A percentile compares a stretch with the other conserved stretches of the same genome.
Evolutionary conservation across 805 yeast species (phyloP).

Genomic region (Kazachstania kunashirensis): DNA sequence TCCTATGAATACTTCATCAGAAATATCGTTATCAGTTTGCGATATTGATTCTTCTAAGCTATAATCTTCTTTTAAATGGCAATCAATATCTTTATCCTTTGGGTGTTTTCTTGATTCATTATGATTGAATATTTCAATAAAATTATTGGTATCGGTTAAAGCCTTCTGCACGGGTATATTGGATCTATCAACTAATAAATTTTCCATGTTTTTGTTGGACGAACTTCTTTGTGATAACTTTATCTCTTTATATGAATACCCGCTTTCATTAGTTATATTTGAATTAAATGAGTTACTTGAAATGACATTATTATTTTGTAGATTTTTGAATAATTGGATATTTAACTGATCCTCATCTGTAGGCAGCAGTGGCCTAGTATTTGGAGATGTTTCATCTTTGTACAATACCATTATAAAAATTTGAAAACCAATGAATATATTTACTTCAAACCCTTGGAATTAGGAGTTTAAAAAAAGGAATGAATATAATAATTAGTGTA

Average conservation of each 20-base stretch:
- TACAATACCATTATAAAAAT: constrained; percentile 1
- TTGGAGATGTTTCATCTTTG: constrained; percentile 1
- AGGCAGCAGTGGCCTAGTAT: constrained; percentile 23
- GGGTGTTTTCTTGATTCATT: neutral
- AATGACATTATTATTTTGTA: neutral
- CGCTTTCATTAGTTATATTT: neutral
- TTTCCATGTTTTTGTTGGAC: constrained; percentile 19
- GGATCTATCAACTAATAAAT: constrained; percentile 6
- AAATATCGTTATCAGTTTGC: constrained; percentile 4
- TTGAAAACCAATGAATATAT: too few species aligned
- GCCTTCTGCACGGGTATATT: constrained; percentile 19
- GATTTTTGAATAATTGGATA: constrained; percentile 1
- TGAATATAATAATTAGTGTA: too few species aligned
- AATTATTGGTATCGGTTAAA: constrained; percentile 26
- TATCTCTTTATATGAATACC: neutral
- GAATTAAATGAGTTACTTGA: neutral
- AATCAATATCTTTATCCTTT: neutral
- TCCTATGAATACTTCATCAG: constrained; percentile 8
- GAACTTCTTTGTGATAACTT: constrained; percentile 12
- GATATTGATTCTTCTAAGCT: constrained; percentile 2
- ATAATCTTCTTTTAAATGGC: neutral
- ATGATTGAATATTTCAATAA: constrained; percentile 17
- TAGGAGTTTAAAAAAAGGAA: too few species aligned
- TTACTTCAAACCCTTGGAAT: too few species aligned
- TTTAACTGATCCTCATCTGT: constrained; percentile 17